Evolutionary conservation across 805 yeast species (phyloP), one percentile per base, ranked within the genome.

Genomic region (Debaryomyces tyrocola): DNA sequence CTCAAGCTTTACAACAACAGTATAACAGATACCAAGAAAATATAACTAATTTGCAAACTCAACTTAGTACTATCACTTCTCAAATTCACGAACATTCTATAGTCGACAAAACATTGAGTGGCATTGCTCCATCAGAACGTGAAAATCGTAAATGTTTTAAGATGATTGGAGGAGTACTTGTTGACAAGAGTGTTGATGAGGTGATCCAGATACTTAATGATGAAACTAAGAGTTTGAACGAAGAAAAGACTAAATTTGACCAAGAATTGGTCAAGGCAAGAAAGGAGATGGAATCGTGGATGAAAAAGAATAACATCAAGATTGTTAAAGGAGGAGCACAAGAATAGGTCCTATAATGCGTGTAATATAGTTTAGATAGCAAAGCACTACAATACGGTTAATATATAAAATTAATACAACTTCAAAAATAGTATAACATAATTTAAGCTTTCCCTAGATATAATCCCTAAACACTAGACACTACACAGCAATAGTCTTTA

Each of bases 131-230:
- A 4, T 64, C 58, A 20, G 51, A 63, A 29, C 61, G 75, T 47
- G 45, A 55, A 2, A 82, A 77, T 38, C 80, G 99, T 50, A 83
- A 84, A 60, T 90, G 97, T 59, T 90, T 83, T 69, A 82, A 96
- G 58, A 90, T 94, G 97, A 79, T 92, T 28, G 97, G 97, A 20
- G 95, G 96, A 8, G 96, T 91, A 3, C 74, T 92, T 28, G 87
- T 91, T 14, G 95, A 90, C 59, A 84, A 87, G 53, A 77, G 83
- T 4, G 94, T 90, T 4, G 83, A 77, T n/a, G 90, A 87, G 35
- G 94, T 91, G 4, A 66, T 77, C 20, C 55, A 59, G 48, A 51
- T 63, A 15, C 56, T 64, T 40, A 49, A 54, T 37, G 51, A 47
- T 14, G 67, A 63, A 43, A 50, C 60, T 15, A 60, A 60, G 36